A percentile compares a stretch with the other conserved stretches of the same genome.
phyloP scores from a whole-genome alignment of 768 basidiomycete species.

The Kwoniella newhampshirensis region DNA sequence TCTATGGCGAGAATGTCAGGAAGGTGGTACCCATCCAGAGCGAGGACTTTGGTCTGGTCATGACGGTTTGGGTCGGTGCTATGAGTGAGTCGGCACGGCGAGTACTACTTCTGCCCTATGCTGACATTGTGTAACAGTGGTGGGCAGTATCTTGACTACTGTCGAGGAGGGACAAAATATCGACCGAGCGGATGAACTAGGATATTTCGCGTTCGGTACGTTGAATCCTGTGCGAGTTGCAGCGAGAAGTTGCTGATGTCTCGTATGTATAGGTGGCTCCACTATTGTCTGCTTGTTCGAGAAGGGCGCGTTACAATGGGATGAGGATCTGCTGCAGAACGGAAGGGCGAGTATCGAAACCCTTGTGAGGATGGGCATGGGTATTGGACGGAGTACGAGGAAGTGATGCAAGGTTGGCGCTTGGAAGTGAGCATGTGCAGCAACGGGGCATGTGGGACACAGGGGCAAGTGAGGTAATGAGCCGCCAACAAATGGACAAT shows the following conservation, averaged over 20 bases:
- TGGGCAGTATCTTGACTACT: conserved; percentile 81
- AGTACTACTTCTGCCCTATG: neutral
- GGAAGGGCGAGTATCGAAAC: conserved; percentile 85
- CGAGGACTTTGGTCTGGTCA: conserved; percentile 83
- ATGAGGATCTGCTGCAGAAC: conserved; percentile 83
- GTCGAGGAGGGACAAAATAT: conserved; percentile 80
- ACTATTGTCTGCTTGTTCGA: conserved; percentile 90
- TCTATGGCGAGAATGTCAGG: conserved; percentile 90
- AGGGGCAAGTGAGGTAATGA: too few relatives aligned
- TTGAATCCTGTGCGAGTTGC: conserved; percentile 14
- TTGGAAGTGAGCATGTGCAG: too few relatives aligned
- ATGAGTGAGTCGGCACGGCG: conserved; percentile 49
- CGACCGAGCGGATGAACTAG: conserved; percentile 82
- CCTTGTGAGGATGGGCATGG: conserved; percentile 81
- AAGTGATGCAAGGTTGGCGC: too few relatives aligned
- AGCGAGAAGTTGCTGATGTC: neutral
- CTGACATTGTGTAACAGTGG: conserved; percentile 53
- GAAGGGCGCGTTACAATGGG: conserved; percentile 80
- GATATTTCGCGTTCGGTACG: conserved; percentile 92
- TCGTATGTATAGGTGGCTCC: conserved; percentile 66
- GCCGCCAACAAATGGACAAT: too few relatives aligned
- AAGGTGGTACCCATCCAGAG: conserved; percentile 91
- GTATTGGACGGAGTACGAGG: conserved; percentile 61
- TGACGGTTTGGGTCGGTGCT: conserved; percentile 65
- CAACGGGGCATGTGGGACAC: too few relatives aligned